Base-by-base conservation (phyloP, 768 basidiomycete species). In the Lentinus tigrinus region DNA sequence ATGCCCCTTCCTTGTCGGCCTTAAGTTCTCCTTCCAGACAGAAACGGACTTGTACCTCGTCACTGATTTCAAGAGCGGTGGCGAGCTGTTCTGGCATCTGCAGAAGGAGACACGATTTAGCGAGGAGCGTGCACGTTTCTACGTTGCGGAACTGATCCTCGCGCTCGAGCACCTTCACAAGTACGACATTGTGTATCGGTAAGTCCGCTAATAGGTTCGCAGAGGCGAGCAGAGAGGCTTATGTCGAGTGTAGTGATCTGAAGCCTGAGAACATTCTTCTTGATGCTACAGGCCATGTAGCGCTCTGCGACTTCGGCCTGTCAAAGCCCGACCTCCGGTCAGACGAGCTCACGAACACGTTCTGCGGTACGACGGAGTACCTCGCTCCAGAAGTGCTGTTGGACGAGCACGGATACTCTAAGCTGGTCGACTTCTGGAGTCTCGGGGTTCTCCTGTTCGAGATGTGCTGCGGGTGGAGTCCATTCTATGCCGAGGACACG, bases 381-480 rank as follows among this genome's bases (percentile, higher is more conserved):
- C 91, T 99, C 50, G 97, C 97, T 0, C 97, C 97, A 0, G 97
- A 99, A 69, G 96, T 99, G n/a, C 81, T 99, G 10, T 82, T 99
- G 42, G 95, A 98, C 72, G 97, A 98, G 69, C 94, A 96, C 63
- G 97, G 97, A 13, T 98, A 99, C 74, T 93, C 91, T 46, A 98
- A 98, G 75, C 87, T 97, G 48, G 97, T 99, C 65, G 97, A 99
- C 72, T 99, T 98, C 72, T 99, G 97, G 95, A 91, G 89, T 47
- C 76, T 98, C 19, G 96, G 95, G 34, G 97, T 98, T 1, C 79
- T 99, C 31, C 79, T 99, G 23, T 99, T 98, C 70, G 97, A 99
- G 75, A 99, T 99, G 97, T 98, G 97, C 68, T 99, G 97, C 65
- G 97, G 97, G 6, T 98, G 97, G 97, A 94, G 91, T 70, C 97